These are phyloP conservation scores for Phalaenopsis hybrid DNA, from an alignment of 116 monocot genomes.

Conservation along the genomic window DNA sequence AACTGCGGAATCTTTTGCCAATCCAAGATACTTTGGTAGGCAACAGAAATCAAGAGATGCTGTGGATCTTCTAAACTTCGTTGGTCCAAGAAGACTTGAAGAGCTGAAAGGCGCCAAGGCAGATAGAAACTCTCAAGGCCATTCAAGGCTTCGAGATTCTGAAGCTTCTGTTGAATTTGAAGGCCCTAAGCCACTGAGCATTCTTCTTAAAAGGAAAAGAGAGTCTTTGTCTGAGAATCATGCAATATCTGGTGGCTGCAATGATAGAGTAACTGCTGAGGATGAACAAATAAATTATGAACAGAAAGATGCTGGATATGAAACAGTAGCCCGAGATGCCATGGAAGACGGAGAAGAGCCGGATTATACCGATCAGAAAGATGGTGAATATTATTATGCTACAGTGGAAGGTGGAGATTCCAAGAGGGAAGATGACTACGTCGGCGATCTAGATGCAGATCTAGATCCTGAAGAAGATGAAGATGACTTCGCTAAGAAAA, in stretches of 20 bases:
- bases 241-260: conserved; percentile 8
- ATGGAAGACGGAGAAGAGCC: conserved; percentile 19
- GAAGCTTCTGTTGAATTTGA: conserved; percentile 45
- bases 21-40: conserved; percentile 8
- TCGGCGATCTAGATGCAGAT: conserved; percentile 10
- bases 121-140: neutral
- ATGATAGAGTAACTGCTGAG: neutral
- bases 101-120: conserved; percentile 45
- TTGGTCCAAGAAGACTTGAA: conserved; percentile 58
- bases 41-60: conserved; percentile 17
- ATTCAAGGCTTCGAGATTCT: conserved; percentile 16
- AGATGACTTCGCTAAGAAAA: conserved; percentile 50
- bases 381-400: conserved; percentile 16
- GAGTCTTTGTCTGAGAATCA: conserved; percentile 15
- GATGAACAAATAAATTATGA: conserved; percentile 3
- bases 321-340: conserved; percentile 9
- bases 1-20: conserved; percentile 4
- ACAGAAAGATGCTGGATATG: neutral
- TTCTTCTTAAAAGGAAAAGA: conserved; percentile 60
- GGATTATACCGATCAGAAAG: conserved; percentile 12
- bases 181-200: conserved; percentile 54
- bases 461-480: conserved; percentile 41
- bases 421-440: neutral
- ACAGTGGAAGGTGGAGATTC: neutral
- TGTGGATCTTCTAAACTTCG: conserved; percentile 24